Evolutionary conservation across 805 yeast species (phyloP).

Genomic region (Kurtzmaniella fragi): DNA sequence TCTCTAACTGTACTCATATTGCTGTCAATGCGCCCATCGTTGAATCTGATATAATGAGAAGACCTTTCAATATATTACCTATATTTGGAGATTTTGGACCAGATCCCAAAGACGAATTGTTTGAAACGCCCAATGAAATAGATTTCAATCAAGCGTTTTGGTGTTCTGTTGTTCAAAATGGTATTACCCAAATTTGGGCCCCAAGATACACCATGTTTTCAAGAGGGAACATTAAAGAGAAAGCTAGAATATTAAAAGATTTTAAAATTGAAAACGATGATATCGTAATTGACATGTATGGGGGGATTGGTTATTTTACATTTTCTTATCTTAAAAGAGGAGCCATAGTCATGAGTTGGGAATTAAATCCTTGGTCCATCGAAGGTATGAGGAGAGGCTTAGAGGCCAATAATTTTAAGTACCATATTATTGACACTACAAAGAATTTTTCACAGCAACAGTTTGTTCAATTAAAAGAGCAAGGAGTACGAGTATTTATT

Average conservation of each 20-base stretch:
- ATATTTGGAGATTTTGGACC: conserved; percentile 67
- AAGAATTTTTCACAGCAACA: conserved; percentile 20
- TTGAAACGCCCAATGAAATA: conserved; percentile 29
- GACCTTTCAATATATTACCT: conserved; percentile 59
- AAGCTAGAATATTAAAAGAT: conserved; percentile 52
- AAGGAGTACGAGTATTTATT: conserved; percentile 36
- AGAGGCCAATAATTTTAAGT: conserved; percentile 35
- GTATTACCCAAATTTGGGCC: conserved; percentile 76
- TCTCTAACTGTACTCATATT: conserved; percentile 44
- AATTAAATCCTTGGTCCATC: conserved; percentile 78
- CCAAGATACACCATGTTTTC: conserved; percentile 85
- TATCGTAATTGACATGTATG: conserved; percentile 64
- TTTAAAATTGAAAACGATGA: conserved; percentile 32
- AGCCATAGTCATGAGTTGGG: conserved; percentile 71
- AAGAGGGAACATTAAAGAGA: conserved; percentile 81
- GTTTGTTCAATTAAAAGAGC: conserved; percentile 9
- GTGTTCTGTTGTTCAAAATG: conserved; percentile 69
- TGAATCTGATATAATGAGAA: conserved; percentile 50
- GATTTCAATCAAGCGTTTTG: conserved; percentile 60
- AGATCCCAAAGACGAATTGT: conserved; percentile 15
- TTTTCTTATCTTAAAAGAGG: conserved; percentile 55
- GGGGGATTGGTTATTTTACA: conserved; percentile 85
- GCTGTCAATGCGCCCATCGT: conserved; percentile 70
- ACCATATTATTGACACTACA: conserved; percentile 23
- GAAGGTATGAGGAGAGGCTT: conserved; percentile 64